A percentile compares a stretch with the other conserved stretches of the same genome.
Conservation (phyloP, 1,284 basidiomycete species). For the Boletellus deceptivus region DNA sequence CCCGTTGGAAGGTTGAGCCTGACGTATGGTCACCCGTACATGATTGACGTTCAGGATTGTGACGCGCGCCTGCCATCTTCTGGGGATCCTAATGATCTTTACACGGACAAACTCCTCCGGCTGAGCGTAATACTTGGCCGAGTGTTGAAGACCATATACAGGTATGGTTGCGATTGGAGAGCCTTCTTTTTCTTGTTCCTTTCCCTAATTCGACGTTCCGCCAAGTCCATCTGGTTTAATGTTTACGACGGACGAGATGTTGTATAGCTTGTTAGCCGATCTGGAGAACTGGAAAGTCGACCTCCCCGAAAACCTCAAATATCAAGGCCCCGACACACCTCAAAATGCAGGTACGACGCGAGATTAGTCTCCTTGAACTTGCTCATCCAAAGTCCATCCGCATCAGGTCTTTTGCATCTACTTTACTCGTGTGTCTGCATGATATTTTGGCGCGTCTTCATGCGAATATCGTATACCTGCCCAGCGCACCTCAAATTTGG, state of each 20-base stretch:
- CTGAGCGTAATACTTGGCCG: conserved; percentile 85
- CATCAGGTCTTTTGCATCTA: conserved; percentile 76
- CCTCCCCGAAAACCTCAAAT: conserved; percentile 74
- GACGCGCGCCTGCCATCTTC: conserved; percentile 85
- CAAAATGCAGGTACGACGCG: conserved; percentile 57
- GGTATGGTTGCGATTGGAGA: conserved; percentile 41
- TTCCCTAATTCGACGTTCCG: conserved; percentile 9
- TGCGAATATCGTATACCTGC: conserved; percentile 88
- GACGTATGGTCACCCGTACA: conserved; percentile 82
- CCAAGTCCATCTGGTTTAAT: conserved; percentile 81
- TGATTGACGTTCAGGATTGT: conserved; percentile 93
- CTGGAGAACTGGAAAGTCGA: conserved; percentile 76
- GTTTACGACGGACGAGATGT: conserved; percentile 75
- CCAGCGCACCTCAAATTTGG: conserved; percentile 84
- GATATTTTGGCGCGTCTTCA: conserved; percentile 93
- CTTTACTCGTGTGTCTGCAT: conserved; percentile 85
- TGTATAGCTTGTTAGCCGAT: conserved; percentile 68
- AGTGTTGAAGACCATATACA: conserved; percentile 88
- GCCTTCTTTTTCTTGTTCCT: background rate
- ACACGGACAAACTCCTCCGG: conserved; percentile 84
- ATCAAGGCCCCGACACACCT: conserved; percentile 64
- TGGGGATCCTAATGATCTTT: conserved; percentile 67
- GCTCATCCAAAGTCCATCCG: conserved; percentile 6
- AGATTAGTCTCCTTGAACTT: conserved; percentile 1
- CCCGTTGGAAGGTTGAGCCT: conserved; percentile 59